Evolutionary conservation across 345 rosid species (phyloP), one percentile per base, ranked within the genome.

Genomic region (Sapria himalayana): DNA sequence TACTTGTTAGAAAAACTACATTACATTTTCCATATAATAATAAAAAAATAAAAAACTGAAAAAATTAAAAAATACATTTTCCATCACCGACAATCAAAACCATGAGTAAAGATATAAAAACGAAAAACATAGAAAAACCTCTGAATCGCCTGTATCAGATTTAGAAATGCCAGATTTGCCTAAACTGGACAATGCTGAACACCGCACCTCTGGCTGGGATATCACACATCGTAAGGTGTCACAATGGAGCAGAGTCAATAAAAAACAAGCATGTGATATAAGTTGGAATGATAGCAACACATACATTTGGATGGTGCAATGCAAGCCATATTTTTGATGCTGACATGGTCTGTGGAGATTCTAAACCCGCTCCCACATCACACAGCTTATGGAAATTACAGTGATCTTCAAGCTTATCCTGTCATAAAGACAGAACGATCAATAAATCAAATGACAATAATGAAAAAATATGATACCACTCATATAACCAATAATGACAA

Each of bases 241-340:
- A n/a, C n/a, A n/a, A n/a, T n/a, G n/a, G n/a, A n/a, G n/a, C n/a
- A n/a, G n/a, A n/a, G n/a, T n/a, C n/a, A n/a, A n/a, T n/a, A n/a
- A n/a, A n/a, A n/a, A n/a, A n/a, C n/a, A n/a, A n/a, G n/a, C n/a
- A n/a, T n/a, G n/a, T n/a, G n/a, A n/a, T n/a, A n/a, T n/a, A n/a
- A n/a, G n/a, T n/a, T n/a, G n/a, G n/a, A n/a, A n/a, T n/a, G n/a
- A n/a, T n/a, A n/a, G n/a, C n/a, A n/a, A n/a, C n/a, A n/a, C n/a
- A 52, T 67, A 89, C 98, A 94, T 54, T 71, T 9, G 93, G 98
- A 61, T 89, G 95, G 63, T 76, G 72, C 50, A 85, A 61, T 29
- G 71, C 67, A 61, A 82, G 66, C 98, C 85, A 82, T 38, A 74
- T 58, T 60, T 76, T 82, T 35, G 95, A 72, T 62, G 72, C 91